Base-by-base conservation (phyloP, 1,139 yeast genomes). In the Pichia sp. region DNA sequence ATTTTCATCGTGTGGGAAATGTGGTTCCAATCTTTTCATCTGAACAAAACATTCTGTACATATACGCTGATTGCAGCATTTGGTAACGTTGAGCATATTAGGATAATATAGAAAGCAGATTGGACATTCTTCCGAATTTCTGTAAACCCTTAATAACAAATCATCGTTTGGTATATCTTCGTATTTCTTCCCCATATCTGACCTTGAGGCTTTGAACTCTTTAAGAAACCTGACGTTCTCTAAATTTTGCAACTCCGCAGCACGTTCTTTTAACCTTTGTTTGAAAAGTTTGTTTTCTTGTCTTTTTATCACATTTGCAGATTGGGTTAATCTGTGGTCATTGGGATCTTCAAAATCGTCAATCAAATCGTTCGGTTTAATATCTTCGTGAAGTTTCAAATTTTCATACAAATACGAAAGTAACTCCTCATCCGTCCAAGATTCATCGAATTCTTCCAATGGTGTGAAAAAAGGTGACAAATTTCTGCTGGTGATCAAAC, bases 11-110 rank as follows among this genome's bases (percentile, higher is more conserved):
- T 86, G 95, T 0, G 97, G 95, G 34, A 90, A 86, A 64, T 90
- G 97, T 0, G 98, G 97, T n/a, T 87, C 95, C 29, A 84, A 71
- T 48, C 98, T 73, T 62, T 85, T 88, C 60, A 92, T 88, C 62
- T 90, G 97, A 7, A 90, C 97, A 73, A 92, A 92, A 62, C 98
- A 92, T 64, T 92, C 98, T 1, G 96, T 77, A 64, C 98, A 92
- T 27, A 92, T 88, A 2, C 95, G 92, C 62, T 92, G 97, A 42
- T 78, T 75, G 61, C 98, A 92, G 63, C 98, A 92, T 41, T 95
- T 71, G n/a, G 95, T 83, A 43, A 75, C 64, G 65, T 92, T 92
- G 53, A 90, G 66, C 56, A 80, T 78, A 40, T 74, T 72, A 1
- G 98, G 98, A 60, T 83, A 86, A 59, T 75, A 86, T 27, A 92